Percentiles rank a stretch among this genome's conserved stretches.
phyloP scores from a whole-genome alignment of 345 rosid species.

The Linum usitatissimum region DNA sequence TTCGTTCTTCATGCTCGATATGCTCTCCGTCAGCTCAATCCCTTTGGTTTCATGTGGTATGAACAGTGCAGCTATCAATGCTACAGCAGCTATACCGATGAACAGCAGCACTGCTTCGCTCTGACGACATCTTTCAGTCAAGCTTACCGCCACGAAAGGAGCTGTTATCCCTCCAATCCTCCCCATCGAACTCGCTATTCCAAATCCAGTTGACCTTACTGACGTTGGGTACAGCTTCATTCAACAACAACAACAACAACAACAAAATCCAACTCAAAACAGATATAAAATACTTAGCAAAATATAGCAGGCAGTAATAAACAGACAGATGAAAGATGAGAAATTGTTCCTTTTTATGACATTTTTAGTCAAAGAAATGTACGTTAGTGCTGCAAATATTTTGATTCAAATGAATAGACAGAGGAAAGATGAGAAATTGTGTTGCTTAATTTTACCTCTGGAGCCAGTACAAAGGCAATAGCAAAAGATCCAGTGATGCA shows the following conservation, averaged over 20 bases:
- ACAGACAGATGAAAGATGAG: too few species aligned
- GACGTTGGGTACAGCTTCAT: neutral
- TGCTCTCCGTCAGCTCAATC: neutral
- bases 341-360: too few species aligned
- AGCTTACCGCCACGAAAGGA: neutral
- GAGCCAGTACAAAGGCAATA: slow-evolving; percentile 66
- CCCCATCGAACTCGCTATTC: neutral
- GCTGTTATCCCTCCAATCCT: neutral
- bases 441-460: slow-evolving; percentile 44
- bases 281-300: too few species aligned
- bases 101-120: neutral
- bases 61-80: neutral
- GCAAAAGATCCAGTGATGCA: slow-evolving; percentile 80
- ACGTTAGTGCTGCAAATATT: neutral
- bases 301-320: too few species aligned
- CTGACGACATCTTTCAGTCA: neutral
- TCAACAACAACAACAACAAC: neutral
- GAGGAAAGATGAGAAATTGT: neutral
- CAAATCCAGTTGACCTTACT: neutral
- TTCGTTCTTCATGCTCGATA: neutral
- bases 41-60: neutral
- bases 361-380: too few species aligned
- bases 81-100: neutral
- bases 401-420: neutral
- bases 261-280: too few species aligned